Evolutionary conservation across 2,329 filamentous ascomycete genomes (phyloP).

Genomic region (Aquanectria penicillioides): DNA sequence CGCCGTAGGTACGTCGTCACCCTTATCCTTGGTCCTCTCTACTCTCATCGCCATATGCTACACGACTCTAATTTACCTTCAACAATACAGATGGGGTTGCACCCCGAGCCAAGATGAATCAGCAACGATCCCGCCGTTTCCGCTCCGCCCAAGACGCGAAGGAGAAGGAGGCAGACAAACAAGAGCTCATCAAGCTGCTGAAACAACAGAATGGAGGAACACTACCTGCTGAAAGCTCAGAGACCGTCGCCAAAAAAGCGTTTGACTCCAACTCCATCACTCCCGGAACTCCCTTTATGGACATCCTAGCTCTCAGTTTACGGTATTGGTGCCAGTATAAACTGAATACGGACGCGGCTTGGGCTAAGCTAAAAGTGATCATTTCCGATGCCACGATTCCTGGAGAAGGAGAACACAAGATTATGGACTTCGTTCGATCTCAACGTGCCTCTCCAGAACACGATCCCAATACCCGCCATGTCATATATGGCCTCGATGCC

Average conservation of each 20-base stretch:
- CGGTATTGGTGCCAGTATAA: constrained; percentile 99
- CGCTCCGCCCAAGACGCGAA: constrained; percentile 92
- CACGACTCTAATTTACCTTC: constrained; percentile 47
- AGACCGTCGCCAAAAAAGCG: constrained; percentile 80
- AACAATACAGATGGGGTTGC: constrained; percentile 82
- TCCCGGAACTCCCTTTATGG: constrained; percentile 98
- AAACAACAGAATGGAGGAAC: constrained; percentile 78
- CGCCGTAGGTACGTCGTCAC: constrained; percentile 77
- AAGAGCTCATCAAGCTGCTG: constrained; percentile 85
- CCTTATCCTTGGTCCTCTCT: neutral
- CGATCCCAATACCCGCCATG: constrained; percentile 95
- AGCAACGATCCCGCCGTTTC: constrained; percentile 95
- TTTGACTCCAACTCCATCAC: constrained; percentile 92
- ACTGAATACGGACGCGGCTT: constrained; percentile 93
- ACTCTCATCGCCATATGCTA: too few species aligned
- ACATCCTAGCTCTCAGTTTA: constrained; percentile 87
- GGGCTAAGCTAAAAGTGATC: constrained; percentile 96
- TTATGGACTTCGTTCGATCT: constrained; percentile 97
- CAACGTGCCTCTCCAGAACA: constrained; percentile 91
- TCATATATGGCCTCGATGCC: constrained; percentile 97
- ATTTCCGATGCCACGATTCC: constrained; percentile 98
- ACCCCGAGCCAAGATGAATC: constrained; percentile 99
- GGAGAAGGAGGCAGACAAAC: constrained; percentile 92
- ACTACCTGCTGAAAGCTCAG: constrained; percentile 68
- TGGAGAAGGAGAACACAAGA: constrained; percentile 98